phyloP scores from a whole-genome alignment of 2,329 filamentous ascomycete genomes.

The Aspergillus sp. region DNA sequence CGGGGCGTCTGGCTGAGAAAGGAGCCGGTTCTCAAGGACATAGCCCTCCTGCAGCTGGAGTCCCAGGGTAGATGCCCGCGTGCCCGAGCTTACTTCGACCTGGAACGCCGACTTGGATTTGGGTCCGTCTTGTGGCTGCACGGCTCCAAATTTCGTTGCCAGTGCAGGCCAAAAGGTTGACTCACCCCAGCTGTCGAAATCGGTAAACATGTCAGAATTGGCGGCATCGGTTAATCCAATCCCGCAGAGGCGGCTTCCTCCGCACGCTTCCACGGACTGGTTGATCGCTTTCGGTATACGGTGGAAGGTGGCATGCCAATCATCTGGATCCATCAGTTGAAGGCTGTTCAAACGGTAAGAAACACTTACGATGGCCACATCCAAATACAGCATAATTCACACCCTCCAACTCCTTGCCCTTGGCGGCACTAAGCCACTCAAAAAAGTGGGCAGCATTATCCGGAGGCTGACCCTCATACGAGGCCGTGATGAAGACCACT shows the following conservation, averaged over 20 bases:
- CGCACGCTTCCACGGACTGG: slow-evolving; percentile 41
- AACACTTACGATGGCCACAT: slow-evolving; percentile 45
- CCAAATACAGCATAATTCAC: slow-evolving; percentile 62
- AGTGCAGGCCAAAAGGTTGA: slow-evolving; percentile 45
- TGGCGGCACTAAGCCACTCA: slow-evolving; percentile 52
- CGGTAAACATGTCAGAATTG: slow-evolving; percentile 56
- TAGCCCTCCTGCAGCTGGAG: slow-evolving; percentile 55
- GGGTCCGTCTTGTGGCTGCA: slow-evolving; percentile 7
- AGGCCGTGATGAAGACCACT: slow-evolving; percentile 58
- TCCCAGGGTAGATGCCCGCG: slow-evolving; percentile 48
- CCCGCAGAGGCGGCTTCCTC: slow-evolving; percentile 40
- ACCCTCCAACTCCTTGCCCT: slow-evolving; percentile 44
- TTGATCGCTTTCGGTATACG: slow-evolving; percentile 57
- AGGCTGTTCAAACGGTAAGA: background rate
- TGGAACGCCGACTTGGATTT: slow-evolving; percentile 30
- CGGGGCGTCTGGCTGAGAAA: slow-evolving; percentile 44
- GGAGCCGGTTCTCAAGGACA: slow-evolving; percentile 44
- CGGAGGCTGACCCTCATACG: slow-evolving; percentile 65
- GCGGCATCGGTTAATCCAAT: slow-evolving; percentile 53
- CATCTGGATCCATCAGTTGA: slow-evolving; percentile 15
- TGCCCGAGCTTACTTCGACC: slow-evolving; percentile 45
- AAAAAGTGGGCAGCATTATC: slow-evolving; percentile 64
- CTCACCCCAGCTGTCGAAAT: slow-evolving; percentile 61
- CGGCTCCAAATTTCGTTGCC: slow-evolving; percentile 27
- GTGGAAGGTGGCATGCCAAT: slow-evolving; percentile 54